These are phyloP conservation scores for Nymphaea colorata DNA, from an alignment of 164 flowering plant species.

Conservation along the genomic window DNA sequence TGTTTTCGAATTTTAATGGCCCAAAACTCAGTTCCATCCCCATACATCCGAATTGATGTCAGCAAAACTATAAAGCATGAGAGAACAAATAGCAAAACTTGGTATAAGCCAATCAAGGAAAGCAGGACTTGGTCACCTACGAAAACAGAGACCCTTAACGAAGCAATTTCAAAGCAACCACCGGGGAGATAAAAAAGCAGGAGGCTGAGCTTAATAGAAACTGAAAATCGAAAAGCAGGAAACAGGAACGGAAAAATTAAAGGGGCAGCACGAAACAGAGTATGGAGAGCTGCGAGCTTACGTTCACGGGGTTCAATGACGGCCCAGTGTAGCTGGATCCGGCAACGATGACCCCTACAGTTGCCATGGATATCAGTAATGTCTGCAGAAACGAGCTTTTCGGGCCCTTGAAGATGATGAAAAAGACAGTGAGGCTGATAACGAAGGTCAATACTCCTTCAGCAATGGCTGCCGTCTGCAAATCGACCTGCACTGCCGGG, in stretches of 20 bases:
- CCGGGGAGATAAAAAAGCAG: not conserved
- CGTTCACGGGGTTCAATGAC: constrained; percentile 87
- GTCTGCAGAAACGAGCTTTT: constrained; percentile 28
- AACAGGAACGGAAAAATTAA: not conserved
- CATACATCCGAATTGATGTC: no score
- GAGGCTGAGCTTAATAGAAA: not conserved
- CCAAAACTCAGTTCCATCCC: no score
- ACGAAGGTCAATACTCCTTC: constrained; percentile 69
- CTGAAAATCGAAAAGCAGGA: not conserved
- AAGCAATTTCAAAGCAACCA: no score
- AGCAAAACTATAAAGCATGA: no score
- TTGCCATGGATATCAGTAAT: constrained; percentile 45
- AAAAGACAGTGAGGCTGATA: constrained; percentile 48
- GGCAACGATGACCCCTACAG: constrained; percentile 37
- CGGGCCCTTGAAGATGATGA: constrained; percentile 55
- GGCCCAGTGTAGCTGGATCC: constrained; percentile 76
- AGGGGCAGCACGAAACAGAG: not conserved
- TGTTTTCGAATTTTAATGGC: no score
- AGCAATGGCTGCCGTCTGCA: constrained; percentile 73
- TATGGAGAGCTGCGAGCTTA: constrained; percentile 20
- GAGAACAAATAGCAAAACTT: no score
- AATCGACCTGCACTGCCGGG: constrained; percentile 63
- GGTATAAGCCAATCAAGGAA: no score
- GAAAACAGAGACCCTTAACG: no score
- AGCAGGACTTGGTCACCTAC: no score